Conservation (phyloP, 139 green algal genomes). For the Marvania coccoides region DNA sequence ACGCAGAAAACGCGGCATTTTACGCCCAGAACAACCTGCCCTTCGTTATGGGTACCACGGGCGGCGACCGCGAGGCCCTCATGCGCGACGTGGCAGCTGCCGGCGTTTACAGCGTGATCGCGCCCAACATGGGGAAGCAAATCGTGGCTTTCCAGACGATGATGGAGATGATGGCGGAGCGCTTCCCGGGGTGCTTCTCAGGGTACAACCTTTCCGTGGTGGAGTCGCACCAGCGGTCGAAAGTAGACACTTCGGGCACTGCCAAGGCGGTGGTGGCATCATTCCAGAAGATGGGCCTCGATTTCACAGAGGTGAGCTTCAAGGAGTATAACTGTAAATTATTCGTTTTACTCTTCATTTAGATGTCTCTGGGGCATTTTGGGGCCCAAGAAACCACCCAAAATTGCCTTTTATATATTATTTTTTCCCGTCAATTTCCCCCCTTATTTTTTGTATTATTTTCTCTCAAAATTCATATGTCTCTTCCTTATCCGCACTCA, state of each 20-base stretch:
- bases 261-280: constrained; percentile 87
- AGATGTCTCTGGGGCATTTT: no score
- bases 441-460: not conserved
- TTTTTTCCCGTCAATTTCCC: not conserved
- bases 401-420: not conserved
- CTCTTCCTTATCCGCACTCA: no score
- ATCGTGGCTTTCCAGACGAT: constrained; percentile 88
- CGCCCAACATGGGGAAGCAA: constrained; percentile 98
- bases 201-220: constrained; percentile 86
- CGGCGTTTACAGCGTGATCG: constrained; percentile 86
- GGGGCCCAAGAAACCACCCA: not conserved
- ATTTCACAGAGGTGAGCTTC: constrained; percentile 62
- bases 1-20: constrained; percentile 69
- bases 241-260: constrained; percentile 88
- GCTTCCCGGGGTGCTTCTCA: constrained; percentile 89
- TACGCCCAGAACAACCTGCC: constrained; percentile 75
- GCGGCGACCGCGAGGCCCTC: constrained; percentile 84
- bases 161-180: constrained; percentile 85
- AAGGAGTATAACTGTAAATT: no score
- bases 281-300: constrained; percentile 75
- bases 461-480: not conserved
- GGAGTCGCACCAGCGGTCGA: constrained; percentile 95
- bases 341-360: not conserved
- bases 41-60: constrained; percentile 99
- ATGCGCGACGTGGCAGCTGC: constrained; percentile 39